phyloP scores from a whole-genome alignment of 768 basidiomycete species.

The Paxillus ammoniavirescens region DNA sequence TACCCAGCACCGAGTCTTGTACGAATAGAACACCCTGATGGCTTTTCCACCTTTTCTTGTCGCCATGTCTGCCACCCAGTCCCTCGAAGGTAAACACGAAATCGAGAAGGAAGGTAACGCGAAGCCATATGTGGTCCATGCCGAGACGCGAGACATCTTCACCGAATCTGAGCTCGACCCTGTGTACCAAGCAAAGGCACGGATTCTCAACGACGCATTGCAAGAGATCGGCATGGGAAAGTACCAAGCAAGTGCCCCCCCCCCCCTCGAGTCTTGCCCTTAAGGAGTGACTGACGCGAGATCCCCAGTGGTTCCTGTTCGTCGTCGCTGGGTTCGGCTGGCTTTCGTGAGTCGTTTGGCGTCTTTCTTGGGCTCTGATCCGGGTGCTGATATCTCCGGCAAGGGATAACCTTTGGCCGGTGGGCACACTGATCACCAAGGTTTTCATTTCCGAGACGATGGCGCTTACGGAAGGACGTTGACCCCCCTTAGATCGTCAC shows the following conservation, averaged over 20 bases:
- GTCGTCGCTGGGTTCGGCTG: slow-evolving; percentile 72
- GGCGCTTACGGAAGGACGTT: neutral
- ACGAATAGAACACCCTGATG: too few species aligned
- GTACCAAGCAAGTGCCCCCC: slow-evolving; percentile 48
- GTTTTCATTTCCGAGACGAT: neutral
- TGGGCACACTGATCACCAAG: slow-evolving; percentile 29
- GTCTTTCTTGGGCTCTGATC: neutral
- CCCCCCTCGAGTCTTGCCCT: neutral
- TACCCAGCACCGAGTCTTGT: too few species aligned
- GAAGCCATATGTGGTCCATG: neutral
- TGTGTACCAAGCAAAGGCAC: slow-evolving; percentile 57
- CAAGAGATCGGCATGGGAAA: slow-evolving; percentile 72
- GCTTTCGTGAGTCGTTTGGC: slow-evolving; percentile 54
- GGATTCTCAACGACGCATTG: slow-evolving; percentile 56
- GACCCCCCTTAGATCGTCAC: slow-evolving; percentile 50
- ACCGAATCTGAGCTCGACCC: slow-evolving; percentile 43
- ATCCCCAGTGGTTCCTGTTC: slow-evolving; percentile 56
- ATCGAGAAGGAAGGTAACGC: slow-evolving; percentile 2
- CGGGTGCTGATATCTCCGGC: slow-evolving; percentile 1
- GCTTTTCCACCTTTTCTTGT: neutral
- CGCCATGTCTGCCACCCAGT: slow-evolving; percentile 18
- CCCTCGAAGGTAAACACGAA: neutral
- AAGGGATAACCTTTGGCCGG: slow-evolving; percentile 75
- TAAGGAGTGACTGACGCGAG: neutral
- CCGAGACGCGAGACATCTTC: slow-evolving; percentile 23